Percentiles rank a stretch among this genome's conserved stretches.
phyloP scores from a whole-genome alignment of 2,329 filamentous ascomycete genomes.

The Talaromyces sp. region DNA sequence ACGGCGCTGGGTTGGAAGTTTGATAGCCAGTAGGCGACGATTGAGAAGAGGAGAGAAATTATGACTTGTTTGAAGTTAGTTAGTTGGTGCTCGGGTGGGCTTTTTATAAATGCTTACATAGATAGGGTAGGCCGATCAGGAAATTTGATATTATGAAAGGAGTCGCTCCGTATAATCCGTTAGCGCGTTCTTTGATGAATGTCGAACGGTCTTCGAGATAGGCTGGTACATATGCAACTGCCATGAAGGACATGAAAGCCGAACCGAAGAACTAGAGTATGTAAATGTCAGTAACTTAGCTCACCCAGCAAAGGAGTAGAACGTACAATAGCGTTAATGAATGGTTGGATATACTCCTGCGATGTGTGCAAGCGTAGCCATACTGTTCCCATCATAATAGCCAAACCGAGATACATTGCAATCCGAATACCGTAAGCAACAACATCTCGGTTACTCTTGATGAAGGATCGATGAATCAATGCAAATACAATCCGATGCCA shows the following conservation, averaged over 20 bases:
- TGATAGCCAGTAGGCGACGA: conserved; percentile 72
- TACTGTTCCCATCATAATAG: conserved; percentile 62
- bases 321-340: conserved; percentile 69
- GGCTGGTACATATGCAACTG: conserved; percentile 76
- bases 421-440: conserved; percentile 78
- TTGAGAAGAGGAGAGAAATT: conserved; percentile 69
- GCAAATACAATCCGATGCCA: conserved; percentile 52
- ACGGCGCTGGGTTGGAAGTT: conserved; percentile 63
- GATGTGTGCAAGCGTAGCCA: conserved; percentile 66
- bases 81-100: conserved; percentile 11
- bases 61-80: conserved; percentile 49
- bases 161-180: conserved; percentile 71
- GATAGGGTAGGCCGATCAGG: conserved; percentile 71
- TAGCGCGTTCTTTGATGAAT: conserved; percentile 71
- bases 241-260: conserved; percentile 76
- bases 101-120: conserved; percentile 47
- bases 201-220: conserved; percentile 72
- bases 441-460: conserved; percentile 80
- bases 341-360: conserved; percentile 71
- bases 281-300: neutral
- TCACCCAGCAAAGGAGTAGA: neutral
- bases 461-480: conserved; percentile 70
- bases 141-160: conserved; percentile 75
- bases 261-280: conserved; percentile 57
- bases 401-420: conserved; percentile 74